These are phyloP conservation scores for Pleurotus pulmonarius DNA, from an alignment of 768 basidiomycete species.

Conservation along the genomic window DNA sequence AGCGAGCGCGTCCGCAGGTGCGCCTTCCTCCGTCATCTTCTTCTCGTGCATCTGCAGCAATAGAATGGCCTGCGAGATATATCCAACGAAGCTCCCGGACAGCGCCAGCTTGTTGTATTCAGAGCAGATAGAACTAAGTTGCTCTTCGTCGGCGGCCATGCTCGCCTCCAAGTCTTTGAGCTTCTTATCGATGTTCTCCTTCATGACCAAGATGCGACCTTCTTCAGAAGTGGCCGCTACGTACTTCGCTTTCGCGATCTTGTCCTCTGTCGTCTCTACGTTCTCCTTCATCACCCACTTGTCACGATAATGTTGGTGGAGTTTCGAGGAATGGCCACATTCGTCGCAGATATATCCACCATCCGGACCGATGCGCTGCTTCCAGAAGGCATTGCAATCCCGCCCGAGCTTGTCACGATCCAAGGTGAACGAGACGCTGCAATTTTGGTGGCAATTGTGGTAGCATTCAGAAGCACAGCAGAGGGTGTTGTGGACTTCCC, in stretches of 20 bases:
- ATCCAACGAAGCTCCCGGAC: conserved; percentile 12
- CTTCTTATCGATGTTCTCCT: not conserved
- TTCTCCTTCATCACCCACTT: conserved; percentile 12
- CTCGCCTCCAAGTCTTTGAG: conserved; percentile 6
- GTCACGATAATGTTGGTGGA: conserved; percentile 13
- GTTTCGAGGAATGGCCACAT: conserved; percentile 10
- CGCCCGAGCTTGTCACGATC: conserved; percentile 7
- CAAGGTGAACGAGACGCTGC: conserved; percentile 8
- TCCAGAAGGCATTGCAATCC: conserved; percentile 6
- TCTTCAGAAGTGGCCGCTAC: conserved; percentile 10
- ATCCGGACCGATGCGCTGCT: not conserved
- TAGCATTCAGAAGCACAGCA: conserved; percentile 11
- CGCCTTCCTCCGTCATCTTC: conserved; percentile 8
- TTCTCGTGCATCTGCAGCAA: conserved; percentile 10
- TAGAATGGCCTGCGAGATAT: conserved; percentile 9
- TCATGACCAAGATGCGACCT: conserved; percentile 3
- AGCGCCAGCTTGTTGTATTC: conserved; percentile 10
- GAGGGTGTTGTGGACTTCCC: conserved; percentile 10
- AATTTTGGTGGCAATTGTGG: conserved; percentile 11
- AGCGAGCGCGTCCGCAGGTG: conserved; percentile 4
- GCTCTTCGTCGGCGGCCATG: not conserved
- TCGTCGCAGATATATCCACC: conserved; percentile 3
- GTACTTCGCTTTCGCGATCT: conserved; percentile 12
- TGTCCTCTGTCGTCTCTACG: conserved; percentile 9
- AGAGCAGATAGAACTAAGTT: conserved; percentile 5